Evolutionary conservation across 164 flowering plant species (phyloP), one percentile per base, ranked within the genome.

Genomic region (Litsea cubeba): DNA sequence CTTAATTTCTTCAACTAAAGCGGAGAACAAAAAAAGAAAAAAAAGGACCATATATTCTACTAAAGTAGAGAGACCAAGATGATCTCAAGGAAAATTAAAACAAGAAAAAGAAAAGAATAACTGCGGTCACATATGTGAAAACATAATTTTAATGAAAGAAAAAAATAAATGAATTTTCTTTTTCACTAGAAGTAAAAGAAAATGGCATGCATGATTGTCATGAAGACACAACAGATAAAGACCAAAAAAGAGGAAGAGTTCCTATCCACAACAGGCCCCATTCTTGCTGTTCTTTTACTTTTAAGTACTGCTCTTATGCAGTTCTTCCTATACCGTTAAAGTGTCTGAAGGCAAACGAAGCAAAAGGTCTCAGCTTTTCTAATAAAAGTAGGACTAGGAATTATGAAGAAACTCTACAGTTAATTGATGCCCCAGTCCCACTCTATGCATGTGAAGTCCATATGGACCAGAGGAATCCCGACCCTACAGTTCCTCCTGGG

Each of bases 251-350:
- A 54, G 60, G 60, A 54, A 54, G 60, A 14, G 60, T 54, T 54
- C 17, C 3, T 54, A 20, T 54, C 60, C n/a, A 15, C 60, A 54
- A 54, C n/a, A 14, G 60, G 60, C n/a, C 60, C 60, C 60, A 54
- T 18, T 54, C n/a, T 54, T 20, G n/a, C n/a, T 54, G 60, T 54
- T 54, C 46, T 54, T 54, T 54, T 14, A 54, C 60, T 54, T 54
- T 54, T 54, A 54, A 54, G 20, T 54, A 54, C 60, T 54, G 60
- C 60, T 54, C 60, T 54, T 54, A 54, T 54, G 60, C 60, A 54
- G 60, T 54, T 54, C 60, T 54, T 54, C 60, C 17, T 3, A 54
- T 54, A 54, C 60, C 60, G 66, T 63, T 63, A 63, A 63, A 63
- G 66, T 63, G 66, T 22, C 15, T 20, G 12, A 24, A 63, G 66